Conservation (phyloP, 1,139 yeast genomes). For the Pneumocystis carinii region DNA sequence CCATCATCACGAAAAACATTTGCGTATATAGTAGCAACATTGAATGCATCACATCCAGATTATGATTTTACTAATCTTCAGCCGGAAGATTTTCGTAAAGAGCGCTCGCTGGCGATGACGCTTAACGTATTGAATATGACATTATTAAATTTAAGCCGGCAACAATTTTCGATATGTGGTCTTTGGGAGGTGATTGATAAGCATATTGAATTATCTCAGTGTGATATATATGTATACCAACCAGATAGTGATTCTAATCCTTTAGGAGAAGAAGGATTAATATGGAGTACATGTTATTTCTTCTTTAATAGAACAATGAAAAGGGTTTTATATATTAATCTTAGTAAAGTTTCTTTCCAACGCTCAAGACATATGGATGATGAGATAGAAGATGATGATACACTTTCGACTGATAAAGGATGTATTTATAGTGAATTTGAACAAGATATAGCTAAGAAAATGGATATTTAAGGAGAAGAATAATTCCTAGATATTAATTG, state of each 20-base stretch:
- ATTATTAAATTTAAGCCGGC: constrained; percentile 59
- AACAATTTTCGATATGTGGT: constrained; percentile 34
- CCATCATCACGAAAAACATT: constrained; percentile 75
- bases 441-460: background rate
- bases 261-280: constrained; percentile 36
- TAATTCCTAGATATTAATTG: background rate
- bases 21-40: constrained; percentile 76
- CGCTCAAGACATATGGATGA: background rate
- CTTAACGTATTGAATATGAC: constrained; percentile 66
- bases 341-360: constrained; percentile 19
- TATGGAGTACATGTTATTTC: constrained; percentile 91
- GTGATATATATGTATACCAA: constrained; percentile 9
- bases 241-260: constrained; percentile 11
- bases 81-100: constrained; percentile 66
- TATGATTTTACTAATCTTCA: constrained; percentile 81
- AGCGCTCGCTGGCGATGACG: constrained; percentile 36
- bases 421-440: background rate
- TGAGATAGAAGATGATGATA: background rate
- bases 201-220: constrained; percentile 55
- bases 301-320: constrained; percentile 80
- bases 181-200: constrained; percentile 81
- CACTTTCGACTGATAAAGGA: background rate
- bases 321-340: constrained; percentile 72
- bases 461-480: background rate
- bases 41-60: constrained; percentile 88